Conservation (phyloP, 2,329 filamentous ascomycete species). For the Penicillium freii region DNA sequence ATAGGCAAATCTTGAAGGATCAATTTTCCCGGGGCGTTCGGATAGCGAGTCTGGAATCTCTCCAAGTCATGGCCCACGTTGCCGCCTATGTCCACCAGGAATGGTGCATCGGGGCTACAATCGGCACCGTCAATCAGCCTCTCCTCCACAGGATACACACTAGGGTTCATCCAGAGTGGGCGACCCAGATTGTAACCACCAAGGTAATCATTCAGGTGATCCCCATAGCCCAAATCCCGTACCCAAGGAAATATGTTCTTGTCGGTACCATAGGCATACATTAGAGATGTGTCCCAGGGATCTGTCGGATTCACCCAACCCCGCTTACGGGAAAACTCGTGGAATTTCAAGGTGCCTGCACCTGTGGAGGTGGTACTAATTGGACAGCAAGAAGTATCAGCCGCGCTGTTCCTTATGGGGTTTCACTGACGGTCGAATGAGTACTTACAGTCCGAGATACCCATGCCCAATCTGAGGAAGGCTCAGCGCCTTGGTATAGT, state of each 20-base stretch:
- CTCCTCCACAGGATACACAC: not conserved
- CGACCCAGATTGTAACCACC: not conserved
- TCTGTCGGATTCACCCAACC: constrained; percentile 8
- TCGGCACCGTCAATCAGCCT: constrained; percentile 1
- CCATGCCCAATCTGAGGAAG: constrained; percentile 5
- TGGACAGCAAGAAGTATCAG: not conserved
- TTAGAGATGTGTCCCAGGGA: constrained; percentile 3
- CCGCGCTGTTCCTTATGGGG: not conserved
- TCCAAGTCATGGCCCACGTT: constrained; percentile 1
- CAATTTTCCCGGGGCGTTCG: not conserved
- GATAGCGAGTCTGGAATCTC: not conserved
- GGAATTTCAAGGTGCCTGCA: constrained; percentile 7
- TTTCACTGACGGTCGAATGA: not conserved
- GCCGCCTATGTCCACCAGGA: constrained; percentile 1
- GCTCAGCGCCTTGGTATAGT: constrained; percentile 2
- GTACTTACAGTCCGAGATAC: constrained; percentile 3
- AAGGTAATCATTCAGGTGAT: not conserved
- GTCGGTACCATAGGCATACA: constrained; percentile 9
- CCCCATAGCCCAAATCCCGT: not conserved
- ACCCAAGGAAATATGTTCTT: not conserved
- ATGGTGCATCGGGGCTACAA: not conserved
- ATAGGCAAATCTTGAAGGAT: constrained; percentile 7
- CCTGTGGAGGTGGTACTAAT: constrained; percentile 5
- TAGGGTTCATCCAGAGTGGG: not conserved
- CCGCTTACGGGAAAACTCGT: constrained; percentile 9